Base-by-base conservation (phyloP, 1,284 basidiomycete genomes). In the Leccinum angustisporum region DNA sequence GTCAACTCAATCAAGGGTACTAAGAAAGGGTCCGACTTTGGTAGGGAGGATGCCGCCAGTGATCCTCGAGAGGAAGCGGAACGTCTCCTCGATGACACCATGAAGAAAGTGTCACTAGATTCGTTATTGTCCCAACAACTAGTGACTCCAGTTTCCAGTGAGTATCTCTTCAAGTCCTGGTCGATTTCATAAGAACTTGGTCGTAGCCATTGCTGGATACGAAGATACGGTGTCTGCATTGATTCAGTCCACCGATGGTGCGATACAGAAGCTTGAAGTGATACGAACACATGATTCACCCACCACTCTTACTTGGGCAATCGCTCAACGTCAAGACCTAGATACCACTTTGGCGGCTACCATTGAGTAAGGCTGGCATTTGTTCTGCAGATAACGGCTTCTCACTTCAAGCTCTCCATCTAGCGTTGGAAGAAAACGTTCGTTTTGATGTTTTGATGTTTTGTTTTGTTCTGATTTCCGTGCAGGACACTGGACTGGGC, bases 231-330 rank as follows among this genome's bases (percentile, higher is more conserved):
- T 60, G 51, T 58, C 59, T 27, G n/a, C 48, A n/a, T 52, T 60
- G 36, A 52, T 60, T 27, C 59, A 60, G 16, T 38, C 57, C 6
- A 60, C 56, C 9, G 56, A 59, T 43, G 48, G 25, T 33, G 48
- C 43, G 6, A 58, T 60, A 58, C 59, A 59, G 16, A 60, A 33
- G 14, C 33, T 40, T 31, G 18, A 58, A n/a, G 36, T 14, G 48
- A 59, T 33, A 33, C 56, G 48, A 10, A 58, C 36, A 7, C 59
- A 52, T 14, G 48, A 50, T 52, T 38, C 30, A n/a, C 56, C 59
- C 7, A 43, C 50, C 48, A 34, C 59, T 58, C 59, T 60, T 58
- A 48, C 56, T 6, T 60, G 59, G 59, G 59, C 56, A 11, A 59
- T 52, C 3, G 59, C 59, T 52, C 59, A 60, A 25, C 59, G 59